Base-by-base conservation (phyloP, 2,329 filamentous ascomycete species). In the Chrysoporthe deuterocubensis region DNA sequence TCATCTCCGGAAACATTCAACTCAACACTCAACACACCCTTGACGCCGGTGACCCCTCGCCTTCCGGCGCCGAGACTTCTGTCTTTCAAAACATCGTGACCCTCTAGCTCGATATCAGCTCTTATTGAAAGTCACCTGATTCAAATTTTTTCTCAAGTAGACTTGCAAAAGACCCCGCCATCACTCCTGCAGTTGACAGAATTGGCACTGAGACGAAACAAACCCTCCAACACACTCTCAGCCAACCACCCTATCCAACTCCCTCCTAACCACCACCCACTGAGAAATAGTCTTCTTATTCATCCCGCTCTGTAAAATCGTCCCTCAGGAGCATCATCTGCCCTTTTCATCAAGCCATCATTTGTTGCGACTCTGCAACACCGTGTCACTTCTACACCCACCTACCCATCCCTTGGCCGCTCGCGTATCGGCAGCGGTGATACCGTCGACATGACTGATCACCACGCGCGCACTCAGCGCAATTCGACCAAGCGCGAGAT, bases 401-500 rank as follows among this genome's bases (percentile, higher is more conserved):
- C 21, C 14, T 13, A 46, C 48, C 44, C 60, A 14, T 63, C 18
- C 13, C 50, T 37, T 32, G 26, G 40, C 32, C 32, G 50, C 62
- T 9, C 7, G 50, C 62, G 42, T 21, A n/a, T 44, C 62, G 21
- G 50, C 37, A 5, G 34, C 37, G n/a, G 61, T 44, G 40, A 8
- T 18, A 56, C 52, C 32, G 21, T 32, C 50, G 56, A 43, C 50
- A 64, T 64, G 62, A 56, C 50, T 40, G 52, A 37, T 14, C 62
- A 64, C 26, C 43, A 48, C 50, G 42, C 40, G 21, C 62, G 21
- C 50, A 6, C 34, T n/a, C 40, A 34, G 40, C 34, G 52, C 50
- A 57, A 34, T 5, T 57, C 62, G 21, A n/a, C 62, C 42, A 57
- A 56, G 21, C 50, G 21, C 21, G 52, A 58, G 14, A 13, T 11